Conservation (phyloP, 768 basidiomycete species). For the Lyophyllum atratum region DNA sequence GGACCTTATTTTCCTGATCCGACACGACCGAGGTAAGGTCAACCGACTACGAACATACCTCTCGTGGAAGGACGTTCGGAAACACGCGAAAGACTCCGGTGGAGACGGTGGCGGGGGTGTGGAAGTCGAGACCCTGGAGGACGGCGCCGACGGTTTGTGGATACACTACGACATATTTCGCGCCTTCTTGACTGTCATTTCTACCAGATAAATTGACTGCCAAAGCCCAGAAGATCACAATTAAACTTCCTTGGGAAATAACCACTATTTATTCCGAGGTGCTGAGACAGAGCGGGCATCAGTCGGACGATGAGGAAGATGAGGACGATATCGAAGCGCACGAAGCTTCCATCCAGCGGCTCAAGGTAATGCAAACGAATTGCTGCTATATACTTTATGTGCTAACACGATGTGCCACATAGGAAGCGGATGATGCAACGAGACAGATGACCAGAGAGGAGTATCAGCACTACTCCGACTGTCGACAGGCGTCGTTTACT, state of each 20-base stretch:
- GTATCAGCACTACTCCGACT: constrained; percentile 96
- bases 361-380: constrained; percentile 51
- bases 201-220: constrained; percentile 70
- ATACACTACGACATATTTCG: background rate
- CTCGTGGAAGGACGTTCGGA: constrained; percentile 96
- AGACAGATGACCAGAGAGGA: constrained; percentile 96
- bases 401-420: background rate
- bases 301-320: constrained; percentile 94
- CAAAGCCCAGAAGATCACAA: constrained; percentile 90
- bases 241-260: constrained; percentile 96
- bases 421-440: constrained; percentile 96
- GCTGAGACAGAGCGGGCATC: constrained; percentile 70
- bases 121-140: constrained; percentile 83
- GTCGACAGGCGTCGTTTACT: constrained; percentile 94
- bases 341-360: constrained; percentile 87
- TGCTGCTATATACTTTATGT: constrained; percentile 2
- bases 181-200: background rate
- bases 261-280: constrained; percentile 90
- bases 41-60: constrained; percentile 91
- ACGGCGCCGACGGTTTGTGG: constrained; percentile 72
- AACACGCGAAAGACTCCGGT: constrained; percentile 89
- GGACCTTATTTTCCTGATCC: constrained; percentile 95
- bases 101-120: constrained; percentile 80
- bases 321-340: constrained; percentile 96
- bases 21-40: constrained; percentile 92